These are phyloP conservation scores for Solanum sparsipilum DNA, from an alignment of 257 asterid species.

Conservation along the genomic window DNA sequence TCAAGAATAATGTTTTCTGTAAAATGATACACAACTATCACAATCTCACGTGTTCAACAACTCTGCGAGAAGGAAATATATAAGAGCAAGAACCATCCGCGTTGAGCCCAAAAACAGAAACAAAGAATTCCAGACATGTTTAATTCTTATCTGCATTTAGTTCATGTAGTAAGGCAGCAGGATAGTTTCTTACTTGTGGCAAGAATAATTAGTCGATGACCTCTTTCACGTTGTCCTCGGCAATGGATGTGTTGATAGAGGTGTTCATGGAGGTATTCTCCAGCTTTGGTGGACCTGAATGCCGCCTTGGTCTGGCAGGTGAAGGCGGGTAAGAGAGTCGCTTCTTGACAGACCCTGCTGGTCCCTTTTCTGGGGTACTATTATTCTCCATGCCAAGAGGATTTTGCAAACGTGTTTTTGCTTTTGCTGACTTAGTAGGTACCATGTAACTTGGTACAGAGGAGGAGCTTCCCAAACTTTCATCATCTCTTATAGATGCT, in stretches of 20 bases:
- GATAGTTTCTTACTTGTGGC: background rate
- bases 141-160: background rate
- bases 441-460: conserved; percentile 91
- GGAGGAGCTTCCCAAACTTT: conserved; percentile 65
- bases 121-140: background rate
- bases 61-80: background rate
- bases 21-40: conserved; percentile 10
- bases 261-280: conserved; percentile 19
- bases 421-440: conserved; percentile 80
- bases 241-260: background rate
- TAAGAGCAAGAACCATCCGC: background rate
- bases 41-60: background rate
- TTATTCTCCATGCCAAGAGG: conserved; percentile 30
- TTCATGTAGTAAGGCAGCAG: background rate
- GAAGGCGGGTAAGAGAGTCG: conserved; percentile 51
- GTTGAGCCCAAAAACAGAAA: background rate
- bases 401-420: conserved; percentile 62
- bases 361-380: conserved; percentile 18
- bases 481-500: conserved; percentile 78
- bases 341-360: conserved; percentile 43
- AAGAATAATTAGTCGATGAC: conserved; percentile 9
- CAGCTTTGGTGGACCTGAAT: conserved; percentile 43
- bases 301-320: conserved; percentile 44
- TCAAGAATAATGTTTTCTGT: background rate
- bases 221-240: conserved; percentile 21